Percentiles rank a stretch among this genome's conserved stretches.
These are phyloP conservation scores for Trichoderma semiorbis DNA, from an alignment of 2,329 filamentous ascomycete species.

Conservation along the genomic window DNA sequence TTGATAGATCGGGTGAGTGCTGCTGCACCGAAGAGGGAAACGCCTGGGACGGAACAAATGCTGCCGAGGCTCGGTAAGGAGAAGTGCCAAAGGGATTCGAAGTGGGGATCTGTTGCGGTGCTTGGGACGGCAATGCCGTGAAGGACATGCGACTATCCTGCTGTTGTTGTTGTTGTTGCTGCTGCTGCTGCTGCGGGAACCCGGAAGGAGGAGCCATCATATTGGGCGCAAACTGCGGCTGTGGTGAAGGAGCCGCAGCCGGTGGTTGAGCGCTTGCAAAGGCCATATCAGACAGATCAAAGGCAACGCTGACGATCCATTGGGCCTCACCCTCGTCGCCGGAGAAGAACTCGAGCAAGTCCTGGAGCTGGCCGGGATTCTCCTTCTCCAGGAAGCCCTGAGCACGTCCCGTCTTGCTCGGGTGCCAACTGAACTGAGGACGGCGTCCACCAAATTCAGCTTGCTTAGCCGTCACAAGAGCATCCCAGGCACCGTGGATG, in stretches of 20 bases:
- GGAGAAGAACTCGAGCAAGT: slow-evolving; percentile 63
- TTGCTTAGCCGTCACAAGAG: slow-evolving; percentile 50
- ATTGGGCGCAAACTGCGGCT: slow-evolving; percentile 20
- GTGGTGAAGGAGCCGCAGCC: slow-evolving; percentile 20
- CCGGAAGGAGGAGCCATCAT: slow-evolving; percentile 4
- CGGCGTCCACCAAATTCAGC: slow-evolving; percentile 52
- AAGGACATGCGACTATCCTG: slow-evolving; percentile 29
- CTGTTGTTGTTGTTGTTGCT: background rate
- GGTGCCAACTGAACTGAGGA: slow-evolving; percentile 61
- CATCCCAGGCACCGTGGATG: slow-evolving; percentile 60
- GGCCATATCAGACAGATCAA: slow-evolving; percentile 51
- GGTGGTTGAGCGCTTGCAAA: slow-evolving; percentile 29
- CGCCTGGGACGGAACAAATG: slow-evolving; percentile 23
- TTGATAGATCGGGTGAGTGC: slow-evolving; percentile 32
- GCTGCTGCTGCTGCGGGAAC: slow-evolving; percentile 6
- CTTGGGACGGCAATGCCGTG: slow-evolving; percentile 33
- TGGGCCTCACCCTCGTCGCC: slow-evolving; percentile 55
- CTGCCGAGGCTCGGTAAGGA: slow-evolving; percentile 28
- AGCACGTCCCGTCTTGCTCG: slow-evolving; percentile 52
- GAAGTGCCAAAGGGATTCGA: slow-evolving; percentile 20
- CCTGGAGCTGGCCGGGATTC: slow-evolving; percentile 59
- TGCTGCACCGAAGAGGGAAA: slow-evolving; percentile 29
- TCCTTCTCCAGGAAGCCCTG: slow-evolving; percentile 61
- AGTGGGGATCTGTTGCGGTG: slow-evolving; percentile 23
- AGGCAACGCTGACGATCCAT: slow-evolving; percentile 56